These are phyloP conservation scores for Medicago ruthenica DNA, from an alignment of 306 rosid genomes.

Conservation along the genomic window DNA sequence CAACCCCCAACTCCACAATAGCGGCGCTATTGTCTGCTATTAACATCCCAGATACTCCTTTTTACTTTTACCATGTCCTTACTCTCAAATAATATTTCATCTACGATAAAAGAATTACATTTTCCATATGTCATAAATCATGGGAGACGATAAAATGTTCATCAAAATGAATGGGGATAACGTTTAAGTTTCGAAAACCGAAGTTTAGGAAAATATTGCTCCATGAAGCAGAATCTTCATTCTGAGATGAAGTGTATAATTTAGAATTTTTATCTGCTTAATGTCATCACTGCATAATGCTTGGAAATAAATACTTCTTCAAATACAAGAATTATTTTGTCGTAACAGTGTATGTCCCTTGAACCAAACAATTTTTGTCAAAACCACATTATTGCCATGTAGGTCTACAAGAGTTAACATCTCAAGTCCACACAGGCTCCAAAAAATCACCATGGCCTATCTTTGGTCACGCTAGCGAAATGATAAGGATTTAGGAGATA, in stretches of 20 bases:
- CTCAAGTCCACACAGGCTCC: constrained; percentile 26
- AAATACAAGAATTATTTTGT: constrained; percentile 19
- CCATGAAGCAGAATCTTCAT: neutral
- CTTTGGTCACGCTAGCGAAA: constrained; percentile 28
- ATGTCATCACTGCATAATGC: constrained; percentile 12
- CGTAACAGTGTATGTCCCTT: constrained; percentile 25
- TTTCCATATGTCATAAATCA: constrained; percentile 33
- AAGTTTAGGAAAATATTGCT: constrained; percentile 10
- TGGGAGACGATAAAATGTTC: constrained; percentile 15
- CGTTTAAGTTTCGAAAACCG: neutral
- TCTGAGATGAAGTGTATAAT: constrained; percentile 24
- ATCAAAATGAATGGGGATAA: constrained; percentile 21
- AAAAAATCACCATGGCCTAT: constrained; percentile 27
- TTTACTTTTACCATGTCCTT: constrained; percentile 15
- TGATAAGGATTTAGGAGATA: constrained; percentile 23
- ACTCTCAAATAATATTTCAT: constrained; percentile 20
- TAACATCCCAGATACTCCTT: constrained; percentile 3
- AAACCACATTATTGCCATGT: constrained; percentile 7
- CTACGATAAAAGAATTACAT: neutral
- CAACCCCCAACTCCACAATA: neutral
- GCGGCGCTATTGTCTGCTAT: neutral
- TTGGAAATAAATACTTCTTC: constrained; percentile 14
- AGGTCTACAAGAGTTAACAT: constrained; percentile 23
- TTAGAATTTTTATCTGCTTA: constrained; percentile 11
- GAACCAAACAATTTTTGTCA: constrained; percentile 12